Evolutionary conservation across 2,329 filamentous ascomycete species (phyloP).

Genomic region (Cercospora berteroae): DNA sequence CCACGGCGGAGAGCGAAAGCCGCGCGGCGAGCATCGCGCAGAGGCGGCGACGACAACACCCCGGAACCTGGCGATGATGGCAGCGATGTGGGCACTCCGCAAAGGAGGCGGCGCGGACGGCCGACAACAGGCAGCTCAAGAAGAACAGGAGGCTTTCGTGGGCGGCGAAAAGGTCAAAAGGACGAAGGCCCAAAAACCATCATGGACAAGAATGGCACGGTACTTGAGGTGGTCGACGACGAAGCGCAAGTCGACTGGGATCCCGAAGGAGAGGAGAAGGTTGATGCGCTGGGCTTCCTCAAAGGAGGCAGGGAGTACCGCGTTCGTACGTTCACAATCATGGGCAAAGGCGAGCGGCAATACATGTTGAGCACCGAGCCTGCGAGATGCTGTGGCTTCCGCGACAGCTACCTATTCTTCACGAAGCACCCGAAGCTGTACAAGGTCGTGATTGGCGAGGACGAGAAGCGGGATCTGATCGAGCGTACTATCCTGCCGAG

Average conservation of each 20-base stretch:
- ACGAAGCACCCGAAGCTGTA: slow-evolving; percentile 94
- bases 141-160: slow-evolving; percentile 63
- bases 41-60: slow-evolving; percentile 59
- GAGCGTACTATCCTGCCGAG: slow-evolving; percentile 93
- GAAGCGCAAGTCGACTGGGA: slow-evolving; percentile 89
- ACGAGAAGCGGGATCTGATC: slow-evolving; percentile 96
- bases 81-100: slow-evolving; percentile 50
- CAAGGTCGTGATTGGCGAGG: slow-evolving; percentile 97
- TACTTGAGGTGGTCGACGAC: slow-evolving; percentile 85
- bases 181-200: slow-evolving; percentile 78
- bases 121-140: slow-evolving; percentile 40
- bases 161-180: slow-evolving; percentile 67
- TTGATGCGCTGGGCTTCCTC: slow-evolving; percentile 83
- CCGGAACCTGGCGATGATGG: slow-evolving; percentile 51
- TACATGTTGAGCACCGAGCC: slow-evolving; percentile 99
- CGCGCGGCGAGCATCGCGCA: slow-evolving; percentile 25
- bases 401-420: slow-evolving; percentile 98
- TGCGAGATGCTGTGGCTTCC: slow-evolving; percentile 91
- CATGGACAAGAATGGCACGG: slow-evolving; percentile 90
- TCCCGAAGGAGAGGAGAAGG: slow-evolving; percentile 84
- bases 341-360: slow-evolving; percentile 75
- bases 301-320: slow-evolving; percentile 85
- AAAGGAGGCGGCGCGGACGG: slow-evolving; percentile 50
- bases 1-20: slow-evolving; percentile 43
- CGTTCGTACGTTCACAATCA: slow-evolving; percentile 90